These are phyloP conservation scores for Volvox africanus DNA, from an alignment of 139 green algal species.

Conservation along the genomic window DNA sequence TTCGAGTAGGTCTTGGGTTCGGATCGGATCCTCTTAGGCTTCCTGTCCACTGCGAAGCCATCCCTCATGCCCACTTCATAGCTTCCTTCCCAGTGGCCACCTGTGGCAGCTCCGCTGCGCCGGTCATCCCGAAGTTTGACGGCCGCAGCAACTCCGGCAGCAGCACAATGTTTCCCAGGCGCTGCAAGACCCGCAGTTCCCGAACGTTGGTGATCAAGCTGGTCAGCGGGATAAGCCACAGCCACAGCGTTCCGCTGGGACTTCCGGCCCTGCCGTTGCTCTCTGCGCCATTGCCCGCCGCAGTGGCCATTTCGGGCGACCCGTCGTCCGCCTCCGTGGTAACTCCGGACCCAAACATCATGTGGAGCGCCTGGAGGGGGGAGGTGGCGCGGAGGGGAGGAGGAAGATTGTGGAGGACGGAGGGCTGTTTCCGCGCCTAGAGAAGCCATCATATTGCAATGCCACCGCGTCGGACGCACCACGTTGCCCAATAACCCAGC, in stretches of 20 bases:
- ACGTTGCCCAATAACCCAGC: no score
- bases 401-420: neutral
- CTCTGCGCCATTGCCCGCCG: no score
- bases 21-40: neutral
- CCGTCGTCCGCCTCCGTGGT: conserved; percentile 5
- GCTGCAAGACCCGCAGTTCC: conserved; percentile 39
- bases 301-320: neutral
- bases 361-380: neutral
- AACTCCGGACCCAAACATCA: neutral
- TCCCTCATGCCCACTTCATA: neutral
- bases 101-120: conserved; percentile 32
- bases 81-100: neutral
- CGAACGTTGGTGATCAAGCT: conserved; percentile 36
- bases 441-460: no score
- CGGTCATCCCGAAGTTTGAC: neutral
- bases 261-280: neutral
- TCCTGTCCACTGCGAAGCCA: neutral
- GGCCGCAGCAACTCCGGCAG: conserved; percentile 42
- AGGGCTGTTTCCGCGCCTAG: no score
- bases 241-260: neutral
- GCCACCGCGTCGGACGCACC: no score
- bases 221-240: conserved; percentile 38
- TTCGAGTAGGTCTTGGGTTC: no score
- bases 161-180: conserved; percentile 29
- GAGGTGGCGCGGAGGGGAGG: neutral